Conservation (phyloP, 306 rosid genomes). For the Begonia loranthoides region DNA sequence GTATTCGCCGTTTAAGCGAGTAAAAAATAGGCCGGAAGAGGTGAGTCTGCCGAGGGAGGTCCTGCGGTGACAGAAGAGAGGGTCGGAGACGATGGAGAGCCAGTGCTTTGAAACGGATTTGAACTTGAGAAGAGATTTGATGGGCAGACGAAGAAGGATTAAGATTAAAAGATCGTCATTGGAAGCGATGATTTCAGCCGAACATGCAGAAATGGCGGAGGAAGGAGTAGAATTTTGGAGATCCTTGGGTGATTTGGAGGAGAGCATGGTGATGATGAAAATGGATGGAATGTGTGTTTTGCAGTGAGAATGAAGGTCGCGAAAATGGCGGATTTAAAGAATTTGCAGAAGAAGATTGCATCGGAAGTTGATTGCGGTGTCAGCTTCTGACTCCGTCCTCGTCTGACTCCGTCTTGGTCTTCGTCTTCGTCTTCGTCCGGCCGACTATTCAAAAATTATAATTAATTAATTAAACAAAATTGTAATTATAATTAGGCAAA, state of each 20-base stretch:
- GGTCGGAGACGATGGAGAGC: constrained; percentile 18
- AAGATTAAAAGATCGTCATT: constrained; percentile 12
- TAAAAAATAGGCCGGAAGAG: constrained; percentile 14
- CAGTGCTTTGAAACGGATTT: constrained; percentile 20
- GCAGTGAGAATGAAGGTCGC: too few relatives aligned
- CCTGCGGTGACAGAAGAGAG: constrained; percentile 9
- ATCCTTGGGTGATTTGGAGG: neutral
- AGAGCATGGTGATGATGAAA: neutral
- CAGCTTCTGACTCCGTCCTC: too few relatives aligned
- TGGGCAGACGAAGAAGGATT: constrained; percentile 15
- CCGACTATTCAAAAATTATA: too few relatives aligned
- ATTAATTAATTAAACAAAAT: too few relatives aligned
- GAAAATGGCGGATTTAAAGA: too few relatives aligned
- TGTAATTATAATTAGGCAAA: too few relatives aligned
- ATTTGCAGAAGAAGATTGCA: too few relatives aligned
- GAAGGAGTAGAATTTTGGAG: neutral
- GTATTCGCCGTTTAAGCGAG: neutral
- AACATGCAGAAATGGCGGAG: neutral
- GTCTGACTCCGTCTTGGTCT: too few relatives aligned
- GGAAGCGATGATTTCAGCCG: constrained; percentile 3
- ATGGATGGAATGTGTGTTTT: too few relatives aligned
- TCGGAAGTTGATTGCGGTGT: too few relatives aligned
- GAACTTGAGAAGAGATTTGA: constrained; percentile 11
- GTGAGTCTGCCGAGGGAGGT: constrained; percentile 2
- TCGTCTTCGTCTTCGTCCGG: too few relatives aligned